Percentiles rank a stretch among this genome's conserved stretches.
These are phyloP conservation scores for Podosphaera xanthii DNA, from an alignment of 2,329 filamentous ascomycete species.

Conservation along the genomic window DNA sequence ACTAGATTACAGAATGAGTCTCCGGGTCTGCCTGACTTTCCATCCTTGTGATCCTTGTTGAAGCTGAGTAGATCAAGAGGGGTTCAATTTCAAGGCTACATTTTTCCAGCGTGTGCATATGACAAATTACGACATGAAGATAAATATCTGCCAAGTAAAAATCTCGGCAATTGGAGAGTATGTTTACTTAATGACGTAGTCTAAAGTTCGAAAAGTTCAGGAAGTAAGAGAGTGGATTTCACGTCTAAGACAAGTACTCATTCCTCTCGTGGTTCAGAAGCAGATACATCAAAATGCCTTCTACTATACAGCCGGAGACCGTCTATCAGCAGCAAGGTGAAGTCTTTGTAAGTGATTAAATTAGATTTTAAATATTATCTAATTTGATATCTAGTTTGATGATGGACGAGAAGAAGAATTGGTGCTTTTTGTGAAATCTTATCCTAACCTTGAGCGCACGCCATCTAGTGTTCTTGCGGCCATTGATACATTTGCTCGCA, in stretches of 20 bases:
- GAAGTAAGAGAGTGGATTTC: neutral
- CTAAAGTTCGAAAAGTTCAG: neutral
- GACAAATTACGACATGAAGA: neutral
- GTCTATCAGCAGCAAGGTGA: constrained; percentile 11
- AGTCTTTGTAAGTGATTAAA: constrained; percentile 7
- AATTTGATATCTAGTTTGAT: constrained; percentile 24
- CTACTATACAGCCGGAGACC: constrained; percentile 8
- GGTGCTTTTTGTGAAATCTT: constrained; percentile 42
- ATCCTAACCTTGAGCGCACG: constrained; percentile 36
- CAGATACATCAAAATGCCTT: constrained; percentile 4
- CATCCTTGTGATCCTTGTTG: neutral
- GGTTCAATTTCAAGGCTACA: neutral
- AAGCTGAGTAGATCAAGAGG: neutral
- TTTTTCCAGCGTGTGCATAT: neutral
- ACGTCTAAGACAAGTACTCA: neutral
- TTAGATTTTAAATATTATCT: neutral
- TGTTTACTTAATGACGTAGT: neutral
- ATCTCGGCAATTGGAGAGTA: neutral
- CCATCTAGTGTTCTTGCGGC: constrained; percentile 39
- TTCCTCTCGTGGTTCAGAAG: neutral
- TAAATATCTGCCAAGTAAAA: neutral
- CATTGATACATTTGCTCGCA: constrained; percentile 47
- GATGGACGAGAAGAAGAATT: constrained; percentile 56
- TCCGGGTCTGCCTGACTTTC: neutral
- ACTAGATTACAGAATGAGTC: neutral